Evolutionary conservation across 768 basidiomycete species (phyloP).

Genomic region (Pleurotus tuoliensis): DNA sequence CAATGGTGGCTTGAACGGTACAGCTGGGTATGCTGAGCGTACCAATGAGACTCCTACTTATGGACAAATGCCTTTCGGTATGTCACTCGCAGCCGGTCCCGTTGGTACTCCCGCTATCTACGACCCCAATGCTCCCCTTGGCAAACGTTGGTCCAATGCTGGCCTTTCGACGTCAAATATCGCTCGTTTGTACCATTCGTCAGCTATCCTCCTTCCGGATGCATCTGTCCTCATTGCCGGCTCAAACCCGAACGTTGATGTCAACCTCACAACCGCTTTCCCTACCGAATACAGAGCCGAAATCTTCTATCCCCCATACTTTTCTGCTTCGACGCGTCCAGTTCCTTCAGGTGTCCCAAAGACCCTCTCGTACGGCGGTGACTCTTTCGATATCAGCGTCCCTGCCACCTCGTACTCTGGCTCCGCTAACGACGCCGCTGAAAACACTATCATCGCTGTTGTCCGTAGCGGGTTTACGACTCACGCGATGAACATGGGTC

Average conservation of each 20-base stretch:
- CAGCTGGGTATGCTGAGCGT: conserved; percentile 67
- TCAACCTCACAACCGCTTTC: conserved; percentile 56
- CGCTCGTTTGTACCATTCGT: conserved; percentile 80
- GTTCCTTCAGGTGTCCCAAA: conserved; percentile 63
- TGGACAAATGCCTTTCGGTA: conserved; percentile 53
- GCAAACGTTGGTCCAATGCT: conserved; percentile 59
- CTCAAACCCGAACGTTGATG: conserved; percentile 91
- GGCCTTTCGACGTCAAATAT: conserved; percentile 53
- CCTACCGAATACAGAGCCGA: conserved; percentile 82
- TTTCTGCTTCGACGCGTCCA: conserved; percentile 65
- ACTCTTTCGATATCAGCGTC: conserved; percentile 72
- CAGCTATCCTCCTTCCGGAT: conserved; percentile 73
- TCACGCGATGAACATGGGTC: conserved; percentile 87
- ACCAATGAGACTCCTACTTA: conserved; percentile 38
- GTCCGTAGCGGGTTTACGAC: conserved; percentile 82
- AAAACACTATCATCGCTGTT: conserved; percentile 70
- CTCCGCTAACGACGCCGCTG: conserved; percentile 63
- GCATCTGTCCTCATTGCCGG: conserved; percentile 87
- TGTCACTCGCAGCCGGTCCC: conserved; percentile 68
- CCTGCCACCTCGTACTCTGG: conserved; percentile 64
- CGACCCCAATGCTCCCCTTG: conserved; percentile 58
- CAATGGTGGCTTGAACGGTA: conserved; percentile 81
- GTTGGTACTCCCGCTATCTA: conserved; percentile 67
- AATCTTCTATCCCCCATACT: conserved; percentile 92
- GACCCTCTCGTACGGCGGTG: conserved; percentile 82